Conservation (phyloP, 495 filamentous ascomycete species). For the Trichoderma virens region DNA sequence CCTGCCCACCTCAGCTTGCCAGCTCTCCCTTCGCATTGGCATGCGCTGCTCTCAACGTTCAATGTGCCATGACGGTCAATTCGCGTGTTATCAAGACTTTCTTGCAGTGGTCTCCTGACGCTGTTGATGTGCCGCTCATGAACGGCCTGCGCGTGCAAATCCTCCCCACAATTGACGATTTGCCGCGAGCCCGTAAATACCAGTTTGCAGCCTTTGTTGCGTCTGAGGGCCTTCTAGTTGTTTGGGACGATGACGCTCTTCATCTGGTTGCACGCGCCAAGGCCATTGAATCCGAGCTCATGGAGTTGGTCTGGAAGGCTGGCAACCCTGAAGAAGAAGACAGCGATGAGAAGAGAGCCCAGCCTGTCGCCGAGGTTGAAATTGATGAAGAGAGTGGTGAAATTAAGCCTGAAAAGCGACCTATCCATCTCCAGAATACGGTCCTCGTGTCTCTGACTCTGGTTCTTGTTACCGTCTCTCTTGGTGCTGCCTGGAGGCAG, state of each 20-base stretch:
- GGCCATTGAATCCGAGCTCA: constrained; percentile 63
- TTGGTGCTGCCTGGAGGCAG: constrained; percentile 60
- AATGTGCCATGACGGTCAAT: constrained; percentile 75
- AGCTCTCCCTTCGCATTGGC: constrained; percentile 52
- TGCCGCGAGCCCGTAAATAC: constrained; percentile 59
- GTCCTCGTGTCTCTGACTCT: constrained; percentile 58
- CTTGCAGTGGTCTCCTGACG: constrained; percentile 60
- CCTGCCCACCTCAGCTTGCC: constrained; percentile 55
- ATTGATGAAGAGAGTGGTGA: constrained; percentile 67
- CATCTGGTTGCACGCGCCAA: constrained; percentile 58
- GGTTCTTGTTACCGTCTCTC: constrained; percentile 49
- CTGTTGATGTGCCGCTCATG: constrained; percentile 63
- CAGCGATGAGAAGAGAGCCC: constrained; percentile 36
- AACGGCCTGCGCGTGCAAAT: constrained; percentile 70
- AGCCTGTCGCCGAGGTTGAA: constrained; percentile 38
- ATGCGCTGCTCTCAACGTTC: constrained; percentile 60
- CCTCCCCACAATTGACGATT: constrained; percentile 58
- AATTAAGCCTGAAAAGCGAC: constrained; percentile 52
- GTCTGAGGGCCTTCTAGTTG: constrained; percentile 55
- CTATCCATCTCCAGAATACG: constrained; percentile 59
- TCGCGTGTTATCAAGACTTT: constrained; percentile 70
- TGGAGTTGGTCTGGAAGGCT: constrained; percentile 64
- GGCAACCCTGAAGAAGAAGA: constrained; percentile 40
- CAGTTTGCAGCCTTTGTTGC: constrained; percentile 73
- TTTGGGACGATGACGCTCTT: constrained; percentile 71